phyloP scores from a whole-genome alignment of 2,329 filamentous ascomycete species.

The Chaetomium olivaceum region DNA sequence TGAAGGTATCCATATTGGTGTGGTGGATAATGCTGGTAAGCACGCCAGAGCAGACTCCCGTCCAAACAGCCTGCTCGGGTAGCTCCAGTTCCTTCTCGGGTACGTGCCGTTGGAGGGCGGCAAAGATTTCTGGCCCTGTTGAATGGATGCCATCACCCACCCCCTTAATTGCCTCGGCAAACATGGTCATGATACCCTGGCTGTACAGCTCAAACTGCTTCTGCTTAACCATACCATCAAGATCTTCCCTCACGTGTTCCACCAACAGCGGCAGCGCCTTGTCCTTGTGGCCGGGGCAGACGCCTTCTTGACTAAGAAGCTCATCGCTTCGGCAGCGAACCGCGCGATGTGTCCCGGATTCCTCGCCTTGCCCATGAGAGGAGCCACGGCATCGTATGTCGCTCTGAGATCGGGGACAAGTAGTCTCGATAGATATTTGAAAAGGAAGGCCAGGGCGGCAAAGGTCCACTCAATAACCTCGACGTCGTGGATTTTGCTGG shows the following conservation, averaged over 20 bases:
- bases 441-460: constrained; percentile 87
- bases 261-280: constrained; percentile 71
- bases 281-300: constrained; percentile 75
- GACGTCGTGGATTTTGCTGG: constrained; percentile 72
- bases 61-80: constrained; percentile 52
- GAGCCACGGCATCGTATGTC: constrained; percentile 78
- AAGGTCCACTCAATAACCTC: constrained; percentile 99
- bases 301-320: constrained; percentile 88
- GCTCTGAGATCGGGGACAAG: constrained; percentile 83
- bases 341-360: constrained; percentile 85
- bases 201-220: constrained; percentile 70
- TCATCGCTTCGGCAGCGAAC: constrained; percentile 93
- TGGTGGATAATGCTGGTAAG: constrained; percentile 83
- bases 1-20: constrained; percentile 71
- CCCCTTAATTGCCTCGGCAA: constrained; percentile 76
- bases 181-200: constrained; percentile 87
- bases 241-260: constrained; percentile 68
- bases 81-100: constrained; percentile 51
- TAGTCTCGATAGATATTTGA: constrained; percentile 92
- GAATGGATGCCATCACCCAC: constrained; percentile 62
- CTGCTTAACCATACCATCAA: constrained; percentile 55
- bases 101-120: constrained; percentile 52
- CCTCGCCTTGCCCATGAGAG: constrained; percentile 77
- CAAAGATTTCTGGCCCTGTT: constrained; percentile 55
- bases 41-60: constrained; percentile 70